phyloP scores from a whole-genome alignment of 331 rosid species.

The Acacia concinna region DNA sequence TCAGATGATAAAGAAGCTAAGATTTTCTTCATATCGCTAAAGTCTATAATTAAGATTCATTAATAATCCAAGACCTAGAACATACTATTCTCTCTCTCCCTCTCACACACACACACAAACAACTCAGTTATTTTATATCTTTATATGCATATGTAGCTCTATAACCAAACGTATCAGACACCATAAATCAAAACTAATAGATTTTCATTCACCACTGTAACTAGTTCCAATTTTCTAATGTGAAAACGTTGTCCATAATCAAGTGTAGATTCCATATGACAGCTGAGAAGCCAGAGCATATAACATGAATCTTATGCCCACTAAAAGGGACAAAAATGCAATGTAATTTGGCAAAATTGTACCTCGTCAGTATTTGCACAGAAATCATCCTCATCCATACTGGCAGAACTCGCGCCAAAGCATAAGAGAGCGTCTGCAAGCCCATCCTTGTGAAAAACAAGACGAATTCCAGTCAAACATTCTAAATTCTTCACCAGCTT shows the following conservation, averaged over 20 bases:
- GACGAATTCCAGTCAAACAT: constrained; percentile 30
- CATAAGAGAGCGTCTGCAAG: constrained; percentile 87
- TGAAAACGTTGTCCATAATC: neutral
- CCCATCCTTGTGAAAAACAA: constrained; percentile 57
- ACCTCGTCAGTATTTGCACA: constrained; percentile 55
- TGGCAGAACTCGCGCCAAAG: constrained; percentile 82
- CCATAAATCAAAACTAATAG: neutral
- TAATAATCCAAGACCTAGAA: neutral
- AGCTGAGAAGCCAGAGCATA: neutral
- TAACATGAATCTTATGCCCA: neutral
- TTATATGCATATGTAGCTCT: neutral
- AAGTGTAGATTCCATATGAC: neutral
- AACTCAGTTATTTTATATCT: neutral
- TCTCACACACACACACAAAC: neutral
- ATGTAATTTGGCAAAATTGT: neutral
- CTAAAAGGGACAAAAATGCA: neutral
- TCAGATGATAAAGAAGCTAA: neutral
- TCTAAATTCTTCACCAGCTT: neutral
- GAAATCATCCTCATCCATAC: constrained; percentile 52
- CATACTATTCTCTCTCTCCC: neutral
- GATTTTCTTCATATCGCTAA: neutral
- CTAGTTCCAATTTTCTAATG: neutral
- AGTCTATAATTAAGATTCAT: neutral
- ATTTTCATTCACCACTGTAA: neutral
- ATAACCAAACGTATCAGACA: neutral